Base-by-base conservation (phyloP, 176 grass and related monocot species). In the Oryza meridionalis region DNA sequence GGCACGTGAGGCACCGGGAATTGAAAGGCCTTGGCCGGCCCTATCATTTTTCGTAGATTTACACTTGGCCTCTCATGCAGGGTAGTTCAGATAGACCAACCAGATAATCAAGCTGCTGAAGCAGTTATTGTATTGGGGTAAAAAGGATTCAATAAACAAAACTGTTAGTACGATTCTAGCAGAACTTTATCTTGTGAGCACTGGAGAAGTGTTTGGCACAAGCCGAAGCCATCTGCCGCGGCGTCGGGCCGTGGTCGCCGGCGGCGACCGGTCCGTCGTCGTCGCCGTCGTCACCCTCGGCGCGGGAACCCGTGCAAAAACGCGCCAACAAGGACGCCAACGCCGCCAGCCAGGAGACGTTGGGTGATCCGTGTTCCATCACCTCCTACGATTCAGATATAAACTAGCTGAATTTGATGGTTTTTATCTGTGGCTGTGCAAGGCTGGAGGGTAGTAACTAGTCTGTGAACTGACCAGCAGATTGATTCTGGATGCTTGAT, bases 1-100 rank as follows among this genome's bases (percentile, higher is more conserved):
- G 32, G 79, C 88, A 90, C 84, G 84, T 83, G 83, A 85, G 8
- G 58, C 58, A 75, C 21, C 40, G 26, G 64, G 65, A 14, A 62
- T 62, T 62, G 58, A 62, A 62, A 44, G 49, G 42, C 61, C 29
- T n/a, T n/a, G 46, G 16, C 12, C 29, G 26, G 10, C 1, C 68
- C 69, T n/a, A 31, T 63, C 44, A 9, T 82, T 58, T n/a, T 51
- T 16, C 49, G 6, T 51, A 51, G 49, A 51, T 51, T 51, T 58
- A 58, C 53, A 58, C 53, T n/a, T 58, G 17, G 19, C 53, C 53
- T 58, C 53, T 15, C 16, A 58, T 21, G 51, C 51, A 21, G 19
- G 17, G 16, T 4, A 55, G 14, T 15, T 3, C 3, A 58, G 53
- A 55, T 55, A 58, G 53, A 58, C 19, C 17, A 21, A 58, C 58